Base-by-base conservation (phyloP, 2,329 filamentous ascomycete genomes). In the Talaromyces sp. region DNA sequence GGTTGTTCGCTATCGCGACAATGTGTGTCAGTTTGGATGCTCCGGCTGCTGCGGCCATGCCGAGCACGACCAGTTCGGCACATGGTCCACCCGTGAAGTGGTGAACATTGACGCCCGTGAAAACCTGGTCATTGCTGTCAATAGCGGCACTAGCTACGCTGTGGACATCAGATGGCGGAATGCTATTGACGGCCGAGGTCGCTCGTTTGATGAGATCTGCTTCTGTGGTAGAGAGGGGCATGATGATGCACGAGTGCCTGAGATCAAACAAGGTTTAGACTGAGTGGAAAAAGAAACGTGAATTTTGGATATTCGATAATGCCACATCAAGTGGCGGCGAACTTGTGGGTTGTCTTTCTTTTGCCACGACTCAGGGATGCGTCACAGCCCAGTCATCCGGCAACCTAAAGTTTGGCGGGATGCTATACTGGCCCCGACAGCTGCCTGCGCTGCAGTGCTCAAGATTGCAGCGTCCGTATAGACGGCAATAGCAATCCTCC, bases 391-490 rank as follows among this genome's bases (percentile, higher is more conserved):
- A 75, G 56, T 75, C 66, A 54, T 69, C 68, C 6, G 78, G 77
- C 5, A 79, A 67, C 52, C 67, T 72, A 61, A 73, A 77, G 34
- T 73, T 65, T 18, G 68, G 67, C 16, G 78, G 78, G 18, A 79
- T 42, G 5, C 59, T 59, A 67, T 80, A 81, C 64, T 79, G 75
- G 9, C 76, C 77, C 34, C 62, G 40, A 65, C 78, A 80, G 54
- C 64, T 70, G 3, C 70, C 77, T 1, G 70, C 69, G 0, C 61
- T 65, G 61, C 76, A 76, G 33, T 67, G 62, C n/a, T 65, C 57
- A n/a, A 77, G 63, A 68, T 72, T 64, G 63, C 78, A 80, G 5
- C 72, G 68, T 0, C 77, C 76, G 66, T 80, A 81, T 10, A 81
- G 61, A 9, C 74, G 74, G 68, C 78, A 81, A 65, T 81, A 81